Percentiles rank a stretch among this genome's conserved stretches.
Conservation (phyloP, 1,284 basidiomycete genomes). For the Fistulinella cinereoalba region DNA sequence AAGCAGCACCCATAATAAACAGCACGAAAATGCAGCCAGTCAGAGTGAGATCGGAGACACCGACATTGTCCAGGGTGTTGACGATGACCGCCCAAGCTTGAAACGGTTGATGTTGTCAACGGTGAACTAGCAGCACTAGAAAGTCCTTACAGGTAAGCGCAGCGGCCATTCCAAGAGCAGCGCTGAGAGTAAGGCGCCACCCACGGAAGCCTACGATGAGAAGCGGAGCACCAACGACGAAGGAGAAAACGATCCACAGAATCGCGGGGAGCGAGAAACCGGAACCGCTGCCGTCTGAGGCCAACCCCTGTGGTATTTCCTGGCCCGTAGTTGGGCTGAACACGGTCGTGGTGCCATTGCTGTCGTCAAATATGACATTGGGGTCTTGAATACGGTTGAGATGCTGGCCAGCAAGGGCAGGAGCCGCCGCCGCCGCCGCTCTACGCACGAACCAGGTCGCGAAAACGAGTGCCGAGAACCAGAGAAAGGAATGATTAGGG, state of each 20-base stretch:
- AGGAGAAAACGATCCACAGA: conserved; percentile 55
- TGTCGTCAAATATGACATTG: conserved; percentile 33
- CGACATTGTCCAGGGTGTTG: conserved; percentile 48
- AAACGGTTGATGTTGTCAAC: conserved; percentile 4
- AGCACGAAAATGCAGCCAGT: conserved; percentile 47
- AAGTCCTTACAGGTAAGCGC: conserved; percentile 46
- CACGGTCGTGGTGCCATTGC: conserved; percentile 42
- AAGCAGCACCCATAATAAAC: conserved; percentile 48
- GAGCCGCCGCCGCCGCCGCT: no score
- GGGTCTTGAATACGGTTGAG: conserved; percentile 24
- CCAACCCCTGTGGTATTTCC: conserved; percentile 50
- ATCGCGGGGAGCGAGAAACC: conserved; percentile 48
- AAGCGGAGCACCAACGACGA: conserved; percentile 52
- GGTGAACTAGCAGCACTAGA: background rate
- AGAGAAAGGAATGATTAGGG: conserved; percentile 16
- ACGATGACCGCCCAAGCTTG: conserved; percentile 60
- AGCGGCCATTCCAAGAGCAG: conserved; percentile 48
- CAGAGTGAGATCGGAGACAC: conserved; percentile 51
- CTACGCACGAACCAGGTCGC: conserved; percentile 3
- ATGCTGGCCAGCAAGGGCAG: conserved; percentile 9
- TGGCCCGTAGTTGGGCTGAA: conserved; percentile 43
- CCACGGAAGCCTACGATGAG: conserved; percentile 54
- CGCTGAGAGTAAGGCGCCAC: conserved; percentile 53
- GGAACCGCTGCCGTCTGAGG: conserved; percentile 56
- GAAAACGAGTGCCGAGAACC: conserved; percentile 13